Conservation (phyloP, 2,329 filamentous ascomycete species). For the Colletotrichum filicis region DNA sequence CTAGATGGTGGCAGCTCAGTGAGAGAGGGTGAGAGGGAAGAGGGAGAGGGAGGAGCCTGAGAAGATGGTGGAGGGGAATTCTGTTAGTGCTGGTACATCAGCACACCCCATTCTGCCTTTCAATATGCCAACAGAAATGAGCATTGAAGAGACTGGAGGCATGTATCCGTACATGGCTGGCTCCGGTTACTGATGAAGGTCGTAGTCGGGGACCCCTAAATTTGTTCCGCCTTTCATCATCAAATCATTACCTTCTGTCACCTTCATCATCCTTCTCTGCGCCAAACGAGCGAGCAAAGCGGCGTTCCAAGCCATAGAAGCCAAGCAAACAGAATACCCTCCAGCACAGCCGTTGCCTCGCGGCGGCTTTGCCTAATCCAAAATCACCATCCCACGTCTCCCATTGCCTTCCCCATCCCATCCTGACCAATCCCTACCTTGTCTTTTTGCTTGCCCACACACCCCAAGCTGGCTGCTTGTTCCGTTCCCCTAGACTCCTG, state of each 20-base stretch:
- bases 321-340: background rate
- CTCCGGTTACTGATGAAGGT: background rate
- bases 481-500: background rate
- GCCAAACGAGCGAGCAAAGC: background rate
- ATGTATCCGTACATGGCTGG: background rate
- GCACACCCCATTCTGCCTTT: background rate
- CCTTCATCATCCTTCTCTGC: background rate
- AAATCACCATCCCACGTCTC: background rate
- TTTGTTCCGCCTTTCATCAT: background rate
- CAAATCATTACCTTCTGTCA: background rate
- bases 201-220: slow-evolving; percentile 17
- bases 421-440: slow-evolving; percentile 19
- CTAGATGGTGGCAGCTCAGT: background rate
- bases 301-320: slow-evolving; percentile 4
- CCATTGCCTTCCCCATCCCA: background rate
- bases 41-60: background rate
- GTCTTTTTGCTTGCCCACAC: background rate
- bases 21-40: background rate
- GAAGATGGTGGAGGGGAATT: background rate
- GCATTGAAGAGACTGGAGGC: background rate
- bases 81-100: slow-evolving; percentile 4
- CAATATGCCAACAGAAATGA: background rate
- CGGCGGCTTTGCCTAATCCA: slow-evolving; percentile 16
- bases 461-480: background rate
- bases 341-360: background rate